These are phyloP conservation scores for Marsdenia floribunda DNA, from an alignment of 257 asterid genomes.

Conservation along the genomic window DNA sequence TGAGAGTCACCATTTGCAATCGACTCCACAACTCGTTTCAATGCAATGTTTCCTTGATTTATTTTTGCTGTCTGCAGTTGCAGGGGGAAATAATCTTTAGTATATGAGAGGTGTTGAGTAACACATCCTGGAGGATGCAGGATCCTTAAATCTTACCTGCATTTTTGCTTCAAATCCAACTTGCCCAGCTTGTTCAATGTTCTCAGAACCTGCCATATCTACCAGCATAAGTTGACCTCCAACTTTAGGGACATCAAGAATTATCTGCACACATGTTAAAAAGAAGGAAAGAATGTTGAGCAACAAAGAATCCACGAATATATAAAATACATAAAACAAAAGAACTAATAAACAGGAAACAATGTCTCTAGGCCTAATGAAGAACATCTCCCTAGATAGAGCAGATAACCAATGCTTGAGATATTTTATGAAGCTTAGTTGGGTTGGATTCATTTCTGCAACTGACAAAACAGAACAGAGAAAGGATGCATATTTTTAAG, in stretches of 20 bases:
- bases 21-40: constrained; percentile 92
- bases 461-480: neutral
- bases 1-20: constrained; percentile 96
- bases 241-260: constrained; percentile 91
- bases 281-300: neutral
- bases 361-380: neutral
- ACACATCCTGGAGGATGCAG: neutral
- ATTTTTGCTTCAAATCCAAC: constrained; percentile 83
- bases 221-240: constrained; percentile 97
- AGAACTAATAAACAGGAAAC: neutral
- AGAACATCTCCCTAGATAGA: neutral
- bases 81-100: constrained; percentile 8
- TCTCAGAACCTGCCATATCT: constrained; percentile 99
- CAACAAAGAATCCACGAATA: neutral
- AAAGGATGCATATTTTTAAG: neutral
- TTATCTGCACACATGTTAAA: constrained; percentile 38
- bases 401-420: neutral
- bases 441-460: neutral
- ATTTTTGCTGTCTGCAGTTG: constrained; percentile 77
- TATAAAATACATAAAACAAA: neutral
- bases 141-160: constrained; percentile 45
- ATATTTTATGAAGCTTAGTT: neutral
- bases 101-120: neutral
- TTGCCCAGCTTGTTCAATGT: constrained; percentile 97
- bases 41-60: constrained; percentile 85